phyloP scores from a whole-genome alignment of 129 eudicot species.

The Arctium minus region DNA sequence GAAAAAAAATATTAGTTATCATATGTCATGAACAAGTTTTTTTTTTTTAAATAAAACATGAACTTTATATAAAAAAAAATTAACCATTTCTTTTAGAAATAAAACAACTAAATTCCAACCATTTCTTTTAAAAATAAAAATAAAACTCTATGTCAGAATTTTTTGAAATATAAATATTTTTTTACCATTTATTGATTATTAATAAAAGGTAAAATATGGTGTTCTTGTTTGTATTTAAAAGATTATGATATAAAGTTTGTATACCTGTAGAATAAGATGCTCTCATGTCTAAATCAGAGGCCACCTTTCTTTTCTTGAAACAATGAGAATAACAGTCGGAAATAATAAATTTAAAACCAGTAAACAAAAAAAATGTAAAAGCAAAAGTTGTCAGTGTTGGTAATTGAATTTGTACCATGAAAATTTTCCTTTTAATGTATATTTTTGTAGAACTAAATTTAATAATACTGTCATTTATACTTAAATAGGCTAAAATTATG shows the following conservation, averaged over 20 bases:
- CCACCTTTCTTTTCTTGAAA: conserved; percentile 18
- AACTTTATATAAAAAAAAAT: too few species aligned
- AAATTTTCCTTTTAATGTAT: not conserved
- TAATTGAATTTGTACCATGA: conserved; percentile 1
- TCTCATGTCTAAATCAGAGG: conserved; percentile 15
- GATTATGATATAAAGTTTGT: not conserved
- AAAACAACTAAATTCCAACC: not conserved
- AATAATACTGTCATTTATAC: not conserved
- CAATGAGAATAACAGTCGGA: conserved; percentile 17
- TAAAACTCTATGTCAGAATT: not conserved
- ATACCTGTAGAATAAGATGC: conserved; percentile 12
- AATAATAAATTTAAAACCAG: conserved; percentile 6
- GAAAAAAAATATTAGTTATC: not conserved
- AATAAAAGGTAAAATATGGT: not conserved
- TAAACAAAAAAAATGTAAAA: conserved; percentile 1
- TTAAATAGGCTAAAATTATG: not conserved
- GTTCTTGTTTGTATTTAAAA: not conserved
- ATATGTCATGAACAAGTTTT: not conserved
- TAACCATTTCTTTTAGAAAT: not conserved
- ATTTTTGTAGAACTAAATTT: not conserved
- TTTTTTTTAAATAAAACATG: too few species aligned
- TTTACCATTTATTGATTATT: not conserved
- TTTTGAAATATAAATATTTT: too few species aligned
- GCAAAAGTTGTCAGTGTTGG: conserved; percentile 5
- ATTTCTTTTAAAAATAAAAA: not conserved